phyloP scores from a whole-genome alignment of 2,329 filamentous ascomycete species.

The Lithohypha guttulata region DNA sequence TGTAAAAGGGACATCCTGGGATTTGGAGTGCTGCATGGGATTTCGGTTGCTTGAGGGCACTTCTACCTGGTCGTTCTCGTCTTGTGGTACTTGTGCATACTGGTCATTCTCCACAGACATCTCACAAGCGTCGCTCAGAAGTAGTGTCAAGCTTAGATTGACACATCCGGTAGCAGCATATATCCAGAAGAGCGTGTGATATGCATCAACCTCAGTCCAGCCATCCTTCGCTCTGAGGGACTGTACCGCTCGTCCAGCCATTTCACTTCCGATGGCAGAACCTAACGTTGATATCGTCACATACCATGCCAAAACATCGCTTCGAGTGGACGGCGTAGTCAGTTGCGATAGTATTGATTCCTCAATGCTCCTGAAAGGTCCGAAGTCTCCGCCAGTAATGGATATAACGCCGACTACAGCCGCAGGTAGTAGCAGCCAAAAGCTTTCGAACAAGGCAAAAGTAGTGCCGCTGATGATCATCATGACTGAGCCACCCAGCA shows the following conservation, averaged over 20 bases:
- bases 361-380: constrained; percentile 52
- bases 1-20: neutral
- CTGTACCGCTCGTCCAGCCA: constrained; percentile 43
- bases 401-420: constrained; percentile 53
- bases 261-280: constrained; percentile 43
- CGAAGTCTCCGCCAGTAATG: constrained; percentile 52
- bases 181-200: constrained; percentile 49
- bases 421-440: constrained; percentile 48
- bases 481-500: constrained; percentile 43
- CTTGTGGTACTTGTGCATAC: constrained; percentile 17
- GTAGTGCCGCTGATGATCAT: constrained; percentile 47
- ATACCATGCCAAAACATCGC: constrained; percentile 23
- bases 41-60: neutral
- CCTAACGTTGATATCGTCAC: constrained; percentile 48
- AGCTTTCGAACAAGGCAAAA: constrained; percentile 44
- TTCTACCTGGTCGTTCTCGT: constrained; percentile 12
- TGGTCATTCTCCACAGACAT: constrained; percentile 25
- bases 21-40: neutral
- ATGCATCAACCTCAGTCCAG: constrained; percentile 42
- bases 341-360: constrained; percentile 37
- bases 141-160: constrained; percentile 38
- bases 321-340: constrained; percentile 17
- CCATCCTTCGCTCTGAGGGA: constrained; percentile 34
- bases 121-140: constrained; percentile 44
- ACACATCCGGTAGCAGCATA: constrained; percentile 46